Base-by-base conservation (phyloP, 345 rosid genomes). In the Cardiospermum halicacabum region DNA sequence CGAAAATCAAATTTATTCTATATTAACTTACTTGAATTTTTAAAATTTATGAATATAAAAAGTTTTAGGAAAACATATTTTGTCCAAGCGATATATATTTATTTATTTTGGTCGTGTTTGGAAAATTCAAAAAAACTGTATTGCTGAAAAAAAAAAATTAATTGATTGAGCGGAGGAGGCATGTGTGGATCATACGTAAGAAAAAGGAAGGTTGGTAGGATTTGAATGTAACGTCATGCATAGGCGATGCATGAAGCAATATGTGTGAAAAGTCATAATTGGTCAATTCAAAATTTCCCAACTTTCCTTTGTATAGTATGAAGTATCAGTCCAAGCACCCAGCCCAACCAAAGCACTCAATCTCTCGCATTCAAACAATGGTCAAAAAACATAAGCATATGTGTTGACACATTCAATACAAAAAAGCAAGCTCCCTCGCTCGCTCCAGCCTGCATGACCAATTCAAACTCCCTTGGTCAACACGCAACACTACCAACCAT, bases 391-490 rank as follows among this genome's bases (percentile, higher is more conserved):
- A n/a, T n/a, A n/a, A n/a, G n/a, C n/a, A n/a, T n/a, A n/a, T n/a
- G n/a, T 18, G 51, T 47, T 47, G 24, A 47, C 51, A 47, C 51
- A 55, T 55, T 55, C 9, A 60, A 42, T 16, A 48, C 37, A 7
- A 32, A 15, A 5, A 37, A 60, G 0, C 24, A 2, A 12, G n/a
- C 43, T 57, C 16, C 32, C 62, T 69, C 72, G 0, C 24, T 1
- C 7, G n/a, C 43, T 57, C 16, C 32, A 67, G 72, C 72, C 51
- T 45, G 65, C 66, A 18, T 43, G 76, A 67, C 68, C 58, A 9
- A 3, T 62, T 66, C 71, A 56, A 67, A 62, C 7, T 43, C 18
- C 43, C 69, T 62, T 67, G 65, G 76, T 73, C 76, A 73, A 62
- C 72, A 67, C 72, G 76, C 3, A 42, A n/a, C 24, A 22, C 31